A percentile compares a stretch with the other conserved stretches of the same genome.
These are phyloP conservation scores for Xerophyta viscosa DNA, from an alignment of 106 monocot genomes.

Conservation along the genomic window DNA sequence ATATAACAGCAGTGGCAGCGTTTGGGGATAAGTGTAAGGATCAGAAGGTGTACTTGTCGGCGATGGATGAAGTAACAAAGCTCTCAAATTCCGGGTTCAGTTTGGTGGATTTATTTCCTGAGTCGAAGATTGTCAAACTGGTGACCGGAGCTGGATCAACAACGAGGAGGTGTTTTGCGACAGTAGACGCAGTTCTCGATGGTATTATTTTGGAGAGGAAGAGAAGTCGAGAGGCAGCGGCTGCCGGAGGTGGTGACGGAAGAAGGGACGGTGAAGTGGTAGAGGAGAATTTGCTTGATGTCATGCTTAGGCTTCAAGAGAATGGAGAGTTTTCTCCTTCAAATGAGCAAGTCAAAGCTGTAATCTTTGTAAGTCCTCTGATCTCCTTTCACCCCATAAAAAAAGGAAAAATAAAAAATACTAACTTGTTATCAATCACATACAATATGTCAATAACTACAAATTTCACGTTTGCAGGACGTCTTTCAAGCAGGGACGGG, in stretches of 20 bases:
- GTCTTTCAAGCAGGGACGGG: background rate
- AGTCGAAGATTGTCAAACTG: background rate
- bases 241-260: background rate
- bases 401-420: no score
- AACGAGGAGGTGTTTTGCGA: background rate
- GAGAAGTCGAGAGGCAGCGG: background rate
- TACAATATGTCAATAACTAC: no score
- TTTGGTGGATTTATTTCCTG: constrained; percentile 2
- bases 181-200: background rate
- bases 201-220: constrained; percentile 3
- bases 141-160: background rate
- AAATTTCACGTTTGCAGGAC: background rate
- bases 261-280: background rate
- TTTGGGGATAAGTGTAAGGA: constrained; percentile 11
- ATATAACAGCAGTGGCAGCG: background rate
- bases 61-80: background rate
- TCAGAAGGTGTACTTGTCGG: background rate
- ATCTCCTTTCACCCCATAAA: background rate
- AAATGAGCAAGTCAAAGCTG: no score
- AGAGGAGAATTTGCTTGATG: no score
- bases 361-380: no score
- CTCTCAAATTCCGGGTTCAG: background rate
- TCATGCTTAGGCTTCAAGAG: no score
- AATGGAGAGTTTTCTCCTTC: no score
- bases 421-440: no score